phyloP scores from a whole-genome alignment of 176 grass and related monocot genomes.

The Oryza australiensis region DNA sequence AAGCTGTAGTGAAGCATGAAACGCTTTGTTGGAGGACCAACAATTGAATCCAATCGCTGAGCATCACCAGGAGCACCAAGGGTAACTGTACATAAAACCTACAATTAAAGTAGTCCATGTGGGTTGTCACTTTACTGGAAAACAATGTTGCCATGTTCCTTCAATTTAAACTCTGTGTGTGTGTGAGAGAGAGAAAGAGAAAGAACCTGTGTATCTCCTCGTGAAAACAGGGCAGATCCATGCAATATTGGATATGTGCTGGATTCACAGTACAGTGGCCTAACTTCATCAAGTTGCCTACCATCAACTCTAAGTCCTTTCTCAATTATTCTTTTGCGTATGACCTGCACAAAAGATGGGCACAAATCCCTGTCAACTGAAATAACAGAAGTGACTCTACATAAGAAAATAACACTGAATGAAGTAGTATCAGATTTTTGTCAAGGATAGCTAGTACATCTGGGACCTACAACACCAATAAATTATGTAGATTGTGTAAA shows the following conservation, averaged over 20 bases:
- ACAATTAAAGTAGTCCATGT: constrained; percentile 16
- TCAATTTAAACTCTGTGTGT: not conserved
- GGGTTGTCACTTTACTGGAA: not conserved
- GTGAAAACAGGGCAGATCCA: constrained; percentile 94
- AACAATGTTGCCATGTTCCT: constrained; percentile 1
- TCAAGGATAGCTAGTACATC: constrained; percentile 25
- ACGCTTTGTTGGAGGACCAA: constrained; percentile 92
- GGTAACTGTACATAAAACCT: constrained; percentile 98
- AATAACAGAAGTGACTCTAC: constrained; percentile 10
- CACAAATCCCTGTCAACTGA: not conserved
- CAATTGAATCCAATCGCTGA: constrained; percentile 89
- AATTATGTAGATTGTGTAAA: not conserved
- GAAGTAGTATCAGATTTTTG: constrained; percentile 11
- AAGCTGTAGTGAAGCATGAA: constrained; percentile 99
- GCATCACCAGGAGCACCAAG: constrained; percentile 92
- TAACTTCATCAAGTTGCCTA: constrained; percentile 93
- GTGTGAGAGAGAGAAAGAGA: not conserved
- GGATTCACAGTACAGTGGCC: constrained; percentile 89
- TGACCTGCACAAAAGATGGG: constrained; percentile 58
- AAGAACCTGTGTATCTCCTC: constrained; percentile 84
- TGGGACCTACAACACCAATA: not conserved
- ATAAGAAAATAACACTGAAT: constrained; percentile 34
- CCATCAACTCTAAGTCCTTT: constrained; percentile 92
- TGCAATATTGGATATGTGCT: constrained; percentile 70
- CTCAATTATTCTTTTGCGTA: constrained; percentile 93